These are phyloP conservation scores for Cercophora sp. DNA, from an alignment of 495 filamentous ascomycete genomes.

Conservation along the genomic window DNA sequence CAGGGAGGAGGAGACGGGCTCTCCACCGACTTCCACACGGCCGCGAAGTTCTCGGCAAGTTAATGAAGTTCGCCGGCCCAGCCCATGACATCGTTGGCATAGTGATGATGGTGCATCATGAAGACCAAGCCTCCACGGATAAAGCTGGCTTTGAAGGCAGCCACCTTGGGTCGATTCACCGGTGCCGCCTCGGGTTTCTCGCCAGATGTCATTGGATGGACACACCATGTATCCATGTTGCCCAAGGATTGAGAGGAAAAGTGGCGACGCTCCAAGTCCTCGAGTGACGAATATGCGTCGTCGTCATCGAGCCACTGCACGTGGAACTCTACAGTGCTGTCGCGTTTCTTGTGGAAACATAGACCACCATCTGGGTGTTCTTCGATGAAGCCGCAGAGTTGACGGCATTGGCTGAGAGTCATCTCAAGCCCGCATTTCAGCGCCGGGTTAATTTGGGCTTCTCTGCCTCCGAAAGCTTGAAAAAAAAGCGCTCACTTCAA, in stretches of 20 bases:
- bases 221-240: conserved; percentile 30
- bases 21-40: conserved; percentile 24
- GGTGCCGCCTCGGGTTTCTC: conserved; percentile 39
- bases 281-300: conserved; percentile 27
- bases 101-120: conserved; percentile 43
- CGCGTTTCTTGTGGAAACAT: conserved; percentile 38
- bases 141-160: conserved; percentile 41
- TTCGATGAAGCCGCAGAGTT: conserved; percentile 42
- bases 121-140: conserved; percentile 40
- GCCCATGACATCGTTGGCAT: conserved; percentile 42
- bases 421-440: conserved; percentile 38
- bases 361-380: conserved; percentile 28
- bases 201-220: conserved; percentile 37
- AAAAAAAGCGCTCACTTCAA: too few species aligned
- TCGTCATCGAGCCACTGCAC: conserved; percentile 39
- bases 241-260: conserved; percentile 27
- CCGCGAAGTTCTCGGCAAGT: conserved; percentile 41
- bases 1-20: conserved; percentile 30
- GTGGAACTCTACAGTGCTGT: conserved; percentile 37
- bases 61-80: conserved; percentile 37
- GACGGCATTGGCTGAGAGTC: conserved; percentile 38
- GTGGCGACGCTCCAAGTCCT: conserved; percentile 15
- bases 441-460: too few species aligned
- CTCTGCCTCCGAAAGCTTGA: too few species aligned
- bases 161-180: conserved; percentile 27